Evolutionary conservation across 441 rosid genomes (phyloP).

Genomic region (Arabidopsis hybrid): DNA sequence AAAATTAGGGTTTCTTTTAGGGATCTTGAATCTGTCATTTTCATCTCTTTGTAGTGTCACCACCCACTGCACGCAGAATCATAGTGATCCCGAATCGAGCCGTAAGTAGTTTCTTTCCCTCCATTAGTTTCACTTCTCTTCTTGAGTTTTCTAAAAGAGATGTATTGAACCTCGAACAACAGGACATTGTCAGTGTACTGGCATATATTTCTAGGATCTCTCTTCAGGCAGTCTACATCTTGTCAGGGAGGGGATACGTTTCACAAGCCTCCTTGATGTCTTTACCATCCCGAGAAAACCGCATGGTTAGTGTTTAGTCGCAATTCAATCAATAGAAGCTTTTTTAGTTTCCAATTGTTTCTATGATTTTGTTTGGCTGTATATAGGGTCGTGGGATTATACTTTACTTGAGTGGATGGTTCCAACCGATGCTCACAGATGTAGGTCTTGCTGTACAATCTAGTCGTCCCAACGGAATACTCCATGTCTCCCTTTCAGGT

Average conservation of each 20-base stretch:
- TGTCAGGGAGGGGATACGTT: not conserved
- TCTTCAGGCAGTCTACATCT: not conserved
- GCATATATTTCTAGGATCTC: not conserved
- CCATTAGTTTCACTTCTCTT: too few relatives aligned
- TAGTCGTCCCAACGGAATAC: not conserved
- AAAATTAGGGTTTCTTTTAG: not conserved
- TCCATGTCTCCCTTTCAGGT: not conserved
- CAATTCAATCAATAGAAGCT: not conserved
- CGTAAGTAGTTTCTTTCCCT: not conserved
- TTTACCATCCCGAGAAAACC: not conserved
- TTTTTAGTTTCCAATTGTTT: not conserved
- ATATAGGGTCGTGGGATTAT: not conserved
- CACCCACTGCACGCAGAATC: constrained; percentile 1
- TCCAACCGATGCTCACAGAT: not conserved
- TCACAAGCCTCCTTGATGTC: not conserved
- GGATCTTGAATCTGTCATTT: not conserved
- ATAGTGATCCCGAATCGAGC: not conserved
- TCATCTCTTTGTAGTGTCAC: not conserved
- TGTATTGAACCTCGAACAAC: not conserved
- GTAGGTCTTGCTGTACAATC: not conserved
- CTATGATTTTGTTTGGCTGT: not conserved
- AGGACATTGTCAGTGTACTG: not conserved
- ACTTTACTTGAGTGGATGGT: constrained; percentile 8
- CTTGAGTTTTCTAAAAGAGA: not conserved
- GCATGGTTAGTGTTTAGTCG: not conserved